Evolutionary conservation across 2,329 filamentous ascomycete species (phyloP).

Genomic region (Diaporthe helianthi): DNA sequence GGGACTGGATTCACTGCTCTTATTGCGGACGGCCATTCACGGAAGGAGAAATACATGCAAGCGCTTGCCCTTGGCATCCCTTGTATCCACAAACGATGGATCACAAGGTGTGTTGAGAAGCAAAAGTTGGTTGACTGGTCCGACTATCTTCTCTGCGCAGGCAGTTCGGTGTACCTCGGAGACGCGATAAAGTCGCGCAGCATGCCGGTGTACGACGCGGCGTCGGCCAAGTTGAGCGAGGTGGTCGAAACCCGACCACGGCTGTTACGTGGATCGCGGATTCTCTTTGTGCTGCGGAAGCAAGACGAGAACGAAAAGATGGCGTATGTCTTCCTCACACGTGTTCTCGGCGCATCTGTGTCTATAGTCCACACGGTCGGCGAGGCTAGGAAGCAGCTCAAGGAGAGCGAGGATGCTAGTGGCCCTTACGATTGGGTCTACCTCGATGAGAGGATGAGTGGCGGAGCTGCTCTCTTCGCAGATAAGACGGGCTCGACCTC

Average conservation of each 20-base stretch:
- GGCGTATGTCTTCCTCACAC: conserved; percentile 81
- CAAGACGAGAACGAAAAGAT: conserved; percentile 70
- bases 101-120: conserved; percentile 72
- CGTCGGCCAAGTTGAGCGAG: conserved; percentile 60
- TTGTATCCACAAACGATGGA: conserved; percentile 83
- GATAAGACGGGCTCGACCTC: background rate
- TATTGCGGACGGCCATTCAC: conserved; percentile 84
- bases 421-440: conserved; percentile 78
- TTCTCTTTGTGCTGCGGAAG: conserved; percentile 75
- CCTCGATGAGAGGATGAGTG: conserved; percentile 65
- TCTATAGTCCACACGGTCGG: conserved; percentile 69
- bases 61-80: conserved; percentile 89
- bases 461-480: conserved; percentile 41
- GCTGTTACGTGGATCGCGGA: conserved; percentile 67
- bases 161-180: conserved; percentile 77
- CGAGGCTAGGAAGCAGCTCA: conserved; percentile 68
- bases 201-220: conserved; percentile 66
- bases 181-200: conserved; percentile 79
- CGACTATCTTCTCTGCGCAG: conserved; percentile 84
- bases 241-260: conserved; percentile 67
- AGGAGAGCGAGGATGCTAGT: conserved; percentile 55
- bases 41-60: conserved; percentile 92
- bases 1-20: conserved; percentile 80
- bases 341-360: conserved; percentile 77
- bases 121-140: conserved; percentile 73